phyloP scores from a whole-genome alignment of 495 filamentous ascomycete genomes.

The Tuber umbilicatum region DNA sequence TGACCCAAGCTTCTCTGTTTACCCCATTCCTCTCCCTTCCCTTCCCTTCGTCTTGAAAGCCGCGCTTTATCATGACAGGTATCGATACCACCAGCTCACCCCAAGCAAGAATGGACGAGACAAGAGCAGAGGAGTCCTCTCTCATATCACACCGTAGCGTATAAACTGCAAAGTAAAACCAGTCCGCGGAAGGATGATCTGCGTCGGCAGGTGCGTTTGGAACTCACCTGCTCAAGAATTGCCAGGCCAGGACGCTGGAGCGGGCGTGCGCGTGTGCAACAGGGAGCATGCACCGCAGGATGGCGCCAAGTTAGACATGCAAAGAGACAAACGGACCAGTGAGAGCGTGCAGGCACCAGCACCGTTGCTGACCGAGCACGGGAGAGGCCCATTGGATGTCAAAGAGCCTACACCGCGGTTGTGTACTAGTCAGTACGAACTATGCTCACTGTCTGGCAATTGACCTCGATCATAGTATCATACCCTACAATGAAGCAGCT shows the following conservation, averaged over 20 bases:
- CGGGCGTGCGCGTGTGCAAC: neutral
- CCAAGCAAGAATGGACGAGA: neutral
- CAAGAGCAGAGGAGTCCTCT: neutral
- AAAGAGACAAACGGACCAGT: neutral
- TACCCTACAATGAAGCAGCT: neutral
- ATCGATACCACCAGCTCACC: neutral
- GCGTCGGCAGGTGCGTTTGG: neutral
- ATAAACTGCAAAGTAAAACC: neutral
- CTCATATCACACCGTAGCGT: neutral
- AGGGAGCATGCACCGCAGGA: neutral
- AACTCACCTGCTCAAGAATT: neutral
- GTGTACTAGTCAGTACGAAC: neutral
- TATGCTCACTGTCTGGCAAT: neutral
- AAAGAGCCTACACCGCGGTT: neutral
- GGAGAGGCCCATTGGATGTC: neutral
- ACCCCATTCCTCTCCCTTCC: neutral
- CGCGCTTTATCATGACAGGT: neutral
- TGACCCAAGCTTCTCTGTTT: neutral
- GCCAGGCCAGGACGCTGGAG: neutral
- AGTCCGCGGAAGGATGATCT: neutral
- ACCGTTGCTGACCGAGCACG: neutral
- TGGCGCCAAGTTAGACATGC: neutral
- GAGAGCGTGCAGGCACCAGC: neutral
- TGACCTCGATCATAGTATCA: neutral
- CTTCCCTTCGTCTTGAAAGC: neutral